Evolutionary conservation across 1,139 yeast genomes (phyloP).

Genomic region (Debaryomycetaceae sp.): DNA sequence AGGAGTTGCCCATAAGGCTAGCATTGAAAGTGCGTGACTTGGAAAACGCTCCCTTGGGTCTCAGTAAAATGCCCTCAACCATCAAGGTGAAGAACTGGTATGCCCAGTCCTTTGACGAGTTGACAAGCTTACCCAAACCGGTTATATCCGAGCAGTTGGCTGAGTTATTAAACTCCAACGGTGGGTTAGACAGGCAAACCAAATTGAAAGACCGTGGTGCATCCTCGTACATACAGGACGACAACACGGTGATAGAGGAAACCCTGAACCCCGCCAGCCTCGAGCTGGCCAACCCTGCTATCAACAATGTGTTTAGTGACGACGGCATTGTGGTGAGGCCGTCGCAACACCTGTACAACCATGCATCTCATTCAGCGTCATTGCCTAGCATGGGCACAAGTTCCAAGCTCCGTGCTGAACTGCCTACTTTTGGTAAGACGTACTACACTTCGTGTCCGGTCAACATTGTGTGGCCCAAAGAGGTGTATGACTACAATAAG

Average conservation of each 20-base stretch:
- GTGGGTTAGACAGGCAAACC: conserved; percentile 8
- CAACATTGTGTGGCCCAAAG: conserved; percentile 63
- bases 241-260: conserved; percentile 16
- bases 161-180: conserved; percentile 26
- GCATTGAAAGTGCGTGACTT: conserved; percentile 85
- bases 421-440: conserved; percentile 47
- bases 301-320: conserved; percentile 43
- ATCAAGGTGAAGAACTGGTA: conserved; percentile 82
- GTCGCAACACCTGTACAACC: conserved; percentile 7
- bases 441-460: conserved; percentile 59
- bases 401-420: conserved; percentile 16
- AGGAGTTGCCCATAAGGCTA: conserved; percentile 81
- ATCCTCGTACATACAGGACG: conserved; percentile 12
- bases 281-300: conserved; percentile 35
- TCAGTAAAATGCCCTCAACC: conserved; percentile 71
- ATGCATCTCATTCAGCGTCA: conserved; percentile 7
- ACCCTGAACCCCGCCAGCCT: conserved; percentile 26
- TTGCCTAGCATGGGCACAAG: conserved; percentile 5
- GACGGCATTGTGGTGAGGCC: conserved; percentile 49
- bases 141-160: conserved; percentile 34
- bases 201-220: conserved; percentile 6
- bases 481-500: conserved; percentile 69
- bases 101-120: conserved; percentile 84
- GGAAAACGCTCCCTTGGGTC: conserved; percentile 74
- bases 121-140: conserved; percentile 56